phyloP scores from a whole-genome alignment of 2,329 filamentous ascomycete genomes.

The Colletotrichum sp. region DNA sequence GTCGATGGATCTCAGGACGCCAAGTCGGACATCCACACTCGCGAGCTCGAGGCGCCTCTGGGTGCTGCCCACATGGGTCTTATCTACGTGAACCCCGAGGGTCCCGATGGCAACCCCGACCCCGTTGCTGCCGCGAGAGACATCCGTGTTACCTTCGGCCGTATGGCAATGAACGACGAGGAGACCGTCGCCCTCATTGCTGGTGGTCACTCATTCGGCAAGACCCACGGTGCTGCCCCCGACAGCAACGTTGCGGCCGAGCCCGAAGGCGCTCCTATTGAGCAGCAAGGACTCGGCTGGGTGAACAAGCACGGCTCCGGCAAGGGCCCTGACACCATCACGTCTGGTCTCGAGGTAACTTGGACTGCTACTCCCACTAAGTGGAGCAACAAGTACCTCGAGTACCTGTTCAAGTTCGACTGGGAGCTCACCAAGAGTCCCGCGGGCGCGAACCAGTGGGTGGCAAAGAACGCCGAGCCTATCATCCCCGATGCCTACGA shows the following conservation, averaged over 20 bases:
- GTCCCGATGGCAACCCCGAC: conserved; percentile 74
- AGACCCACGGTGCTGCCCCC: conserved; percentile 74
- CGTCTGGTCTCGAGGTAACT: conserved; percentile 77
- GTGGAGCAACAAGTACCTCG: conserved; percentile 74
- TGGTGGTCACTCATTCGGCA: conserved; percentile 81
- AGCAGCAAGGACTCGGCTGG: conserved; percentile 77
- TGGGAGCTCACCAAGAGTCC: conserved; percentile 80
- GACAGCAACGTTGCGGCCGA: conserved; percentile 67
- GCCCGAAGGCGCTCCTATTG: conserved; percentile 67
- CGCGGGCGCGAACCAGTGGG: conserved; percentile 78
- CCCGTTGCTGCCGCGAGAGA: conserved; percentile 72
- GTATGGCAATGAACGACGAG: conserved; percentile 85
- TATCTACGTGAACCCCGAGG: conserved; percentile 84
- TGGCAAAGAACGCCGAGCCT: conserved; percentile 68
- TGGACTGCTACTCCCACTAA: conserved; percentile 81
- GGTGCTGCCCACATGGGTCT: conserved; percentile 75
- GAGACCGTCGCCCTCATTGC: conserved; percentile 82
- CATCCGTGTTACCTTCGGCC: conserved; percentile 76
- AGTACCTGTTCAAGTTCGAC: conserved; percentile 79
- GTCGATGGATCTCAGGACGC: conserved; percentile 33
- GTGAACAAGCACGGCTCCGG: conserved; percentile 66
- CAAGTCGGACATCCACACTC: conserved; percentile 14
- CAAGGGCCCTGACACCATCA: conserved; percentile 74
- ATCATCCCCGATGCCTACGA: conserved; percentile 77
- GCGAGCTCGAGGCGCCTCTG: conserved; percentile 66